phyloP scores from a whole-genome alignment of 352 stramenopile species.

The Globisporangium apiculatum region DNA sequence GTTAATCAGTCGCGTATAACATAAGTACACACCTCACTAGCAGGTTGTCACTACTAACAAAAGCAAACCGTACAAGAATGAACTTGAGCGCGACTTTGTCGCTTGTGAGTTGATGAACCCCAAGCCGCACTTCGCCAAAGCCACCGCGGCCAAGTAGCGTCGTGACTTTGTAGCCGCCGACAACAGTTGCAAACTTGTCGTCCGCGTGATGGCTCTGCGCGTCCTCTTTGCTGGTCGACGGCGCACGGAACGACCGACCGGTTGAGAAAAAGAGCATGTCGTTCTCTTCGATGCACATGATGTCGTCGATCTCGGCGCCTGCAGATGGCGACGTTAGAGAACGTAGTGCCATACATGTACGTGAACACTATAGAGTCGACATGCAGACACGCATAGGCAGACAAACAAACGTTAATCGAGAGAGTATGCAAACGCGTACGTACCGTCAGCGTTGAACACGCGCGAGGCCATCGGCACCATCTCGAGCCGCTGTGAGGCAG shows the following conservation, averaged over 20 bases:
- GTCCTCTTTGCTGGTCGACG: conserved; percentile 42
- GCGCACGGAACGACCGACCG: conserved; percentile 68
- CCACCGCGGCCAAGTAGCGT: conserved; percentile 70
- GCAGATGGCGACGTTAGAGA: not conserved
- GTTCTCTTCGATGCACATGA: conserved; percentile 89
- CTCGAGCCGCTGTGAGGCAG: conserved; percentile 70
- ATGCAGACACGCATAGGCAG: not conserved
- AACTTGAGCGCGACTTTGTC: conserved; percentile 87
- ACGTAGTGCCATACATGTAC: not conserved
- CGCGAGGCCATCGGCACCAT: conserved; percentile 77
- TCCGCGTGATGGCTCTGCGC: conserved; percentile 23
- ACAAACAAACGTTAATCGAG: not conserved
- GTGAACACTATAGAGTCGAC: not conserved
- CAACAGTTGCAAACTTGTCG: conserved; percentile 58
- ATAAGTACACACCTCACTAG: not conserved
- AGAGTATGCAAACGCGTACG: not conserved
- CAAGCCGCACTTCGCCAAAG: conserved; percentile 75
- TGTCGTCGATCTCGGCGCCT: conserved; percentile 82
- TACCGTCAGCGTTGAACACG: conserved; percentile 80
- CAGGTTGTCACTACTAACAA: not conserved
- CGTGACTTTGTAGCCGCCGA: conserved; percentile 76
- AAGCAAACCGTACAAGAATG: conserved; percentile 37
- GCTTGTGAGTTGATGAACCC: conserved; percentile 78
- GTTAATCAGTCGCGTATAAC: not conserved
- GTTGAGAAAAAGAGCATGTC: conserved; percentile 88